Evolutionary conservation across 306 rosid species (phyloP), one percentile per base, ranked within the genome.

Genomic region (Corylus avellana): DNA sequence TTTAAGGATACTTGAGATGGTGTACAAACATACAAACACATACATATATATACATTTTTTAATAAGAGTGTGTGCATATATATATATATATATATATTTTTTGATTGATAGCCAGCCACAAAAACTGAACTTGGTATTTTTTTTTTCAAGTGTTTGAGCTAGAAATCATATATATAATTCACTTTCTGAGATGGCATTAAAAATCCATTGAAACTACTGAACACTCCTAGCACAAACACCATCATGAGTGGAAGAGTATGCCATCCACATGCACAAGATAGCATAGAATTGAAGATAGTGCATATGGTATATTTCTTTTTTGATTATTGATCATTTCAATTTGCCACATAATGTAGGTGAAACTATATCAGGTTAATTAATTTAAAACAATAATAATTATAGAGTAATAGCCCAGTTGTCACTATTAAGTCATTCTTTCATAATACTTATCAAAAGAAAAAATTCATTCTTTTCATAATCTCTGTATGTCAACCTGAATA

Each of bases 1-100:
- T 29, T 75, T 61, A 75, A 86, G 86, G 69, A 77, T 75, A 78
- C 59, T 75, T 55, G 42, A 69, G n/a, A 79, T 74, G 20, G 25
- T 0, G 18, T n/a, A 42, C 50, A 67, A 57, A 72, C 64, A 75
- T n/a, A 32, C 55, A 71, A 39, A 39, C 42, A 39, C 42, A n/a
- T n/a, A n/a, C 75, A 70, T 16, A 53, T 5, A 42, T 42, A 39
- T 29, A 29, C 32, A 29, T 29, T 39, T 39, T 39, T 39, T 39
- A 39, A 4, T 39, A 4, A 39, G 44, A 29, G 32, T 29, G 32
- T 29, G 32, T 29, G 32, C 1, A 2, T 27, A 46, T 5, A 10
- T 9, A 6, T 14, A 29, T 29, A 13, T 10, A 0, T 46, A 9
- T 13, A 32, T 18, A 63, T 17, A 64, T 17, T 8, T 35, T 17